Evolutionary conservation across 352 stramenopile species (phyloP).

Genomic region (Phytophthora capsici): DNA sequence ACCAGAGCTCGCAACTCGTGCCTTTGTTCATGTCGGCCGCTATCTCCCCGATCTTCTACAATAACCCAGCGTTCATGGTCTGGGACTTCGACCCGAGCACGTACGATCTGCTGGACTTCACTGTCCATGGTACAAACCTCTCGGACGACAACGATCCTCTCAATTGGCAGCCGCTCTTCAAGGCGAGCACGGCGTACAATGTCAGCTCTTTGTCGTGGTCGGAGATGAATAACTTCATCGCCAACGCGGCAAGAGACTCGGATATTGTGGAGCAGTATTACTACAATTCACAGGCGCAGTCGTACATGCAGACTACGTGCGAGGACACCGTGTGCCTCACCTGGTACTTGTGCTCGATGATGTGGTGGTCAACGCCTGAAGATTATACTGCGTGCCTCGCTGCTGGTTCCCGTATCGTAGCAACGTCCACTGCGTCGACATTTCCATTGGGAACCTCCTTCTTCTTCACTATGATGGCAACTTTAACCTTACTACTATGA

Average conservation of each 20-base stretch:
- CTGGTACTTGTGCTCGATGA: conserved; percentile 71
- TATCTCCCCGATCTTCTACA: conserved; percentile 90
- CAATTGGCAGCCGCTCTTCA: conserved; percentile 60
- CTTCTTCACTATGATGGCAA: neutral
- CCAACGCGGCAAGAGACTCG: conserved; percentile 44
- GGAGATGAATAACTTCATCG: conserved; percentile 49
- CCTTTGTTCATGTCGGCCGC: conserved; percentile 84
- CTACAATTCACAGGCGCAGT: conserved; percentile 81
- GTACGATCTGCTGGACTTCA: conserved; percentile 76
- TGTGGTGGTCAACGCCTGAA: conserved; percentile 75
- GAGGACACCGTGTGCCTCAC: conserved; percentile 49
- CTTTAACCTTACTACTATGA: neutral
- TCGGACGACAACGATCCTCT: conserved; percentile 41
- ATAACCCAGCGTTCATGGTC: conserved; percentile 90
- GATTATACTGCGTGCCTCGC: conserved; percentile 62
- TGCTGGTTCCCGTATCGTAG: conserved; percentile 22
- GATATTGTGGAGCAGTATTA: conserved; percentile 70
- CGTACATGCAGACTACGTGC: conserved; percentile 48
- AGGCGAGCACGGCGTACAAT: conserved; percentile 58
- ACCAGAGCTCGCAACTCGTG: conserved; percentile 38
- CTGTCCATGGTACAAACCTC: conserved; percentile 77
- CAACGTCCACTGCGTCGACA: conserved; percentile 19
- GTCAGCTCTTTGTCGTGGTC: conserved; percentile 52
- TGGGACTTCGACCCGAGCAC: conserved; percentile 76
- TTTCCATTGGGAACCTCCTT: neutral